phyloP scores from a whole-genome alignment of 352 stramenopile species.

The Lagenidium giganteum region DNA sequence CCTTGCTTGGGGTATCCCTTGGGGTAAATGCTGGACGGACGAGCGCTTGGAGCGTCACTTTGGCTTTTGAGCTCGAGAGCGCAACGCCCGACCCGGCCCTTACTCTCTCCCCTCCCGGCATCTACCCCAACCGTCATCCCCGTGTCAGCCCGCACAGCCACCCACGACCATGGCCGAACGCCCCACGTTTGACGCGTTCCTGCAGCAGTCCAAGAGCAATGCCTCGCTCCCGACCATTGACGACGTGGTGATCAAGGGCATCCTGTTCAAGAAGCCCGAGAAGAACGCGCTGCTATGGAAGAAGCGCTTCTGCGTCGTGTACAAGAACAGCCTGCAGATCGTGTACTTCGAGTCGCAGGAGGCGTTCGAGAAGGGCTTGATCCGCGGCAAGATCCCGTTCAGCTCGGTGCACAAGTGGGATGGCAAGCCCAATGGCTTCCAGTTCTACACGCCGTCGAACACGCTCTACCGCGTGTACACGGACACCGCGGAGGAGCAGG shows the following conservation, averaged over 20 bases:
- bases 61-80: no score
- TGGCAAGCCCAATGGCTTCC: slow-evolving; percentile 81
- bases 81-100: no score
- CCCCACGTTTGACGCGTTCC: slow-evolving; percentile 12
- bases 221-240: slow-evolving; percentile 12
- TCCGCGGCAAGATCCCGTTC: slow-evolving; percentile 82
- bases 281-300: slow-evolving; percentile 84
- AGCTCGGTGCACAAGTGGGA: slow-evolving; percentile 79
- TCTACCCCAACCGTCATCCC: no score
- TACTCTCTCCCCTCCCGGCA: no score
- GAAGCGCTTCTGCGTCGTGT: slow-evolving; percentile 84
- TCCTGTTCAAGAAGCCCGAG: slow-evolving; percentile 82
- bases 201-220: slow-evolving; percentile 14
- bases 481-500: slow-evolving; percentile 60
- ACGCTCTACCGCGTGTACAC: slow-evolving; percentile 85
- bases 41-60: no score
- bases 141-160: no score
- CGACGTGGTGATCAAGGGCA: slow-evolving; percentile 53
- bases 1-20: no score
- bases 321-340: slow-evolving; percentile 64
- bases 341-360: slow-evolving; percentile 74
- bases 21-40: no score
- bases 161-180: slow-evolving; percentile 22
- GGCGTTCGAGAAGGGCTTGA: slow-evolving; percentile 64
- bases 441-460: slow-evolving; percentile 84